Conservation (phyloP, 305 asterid species). For the Fraxinus sp. region DNA sequence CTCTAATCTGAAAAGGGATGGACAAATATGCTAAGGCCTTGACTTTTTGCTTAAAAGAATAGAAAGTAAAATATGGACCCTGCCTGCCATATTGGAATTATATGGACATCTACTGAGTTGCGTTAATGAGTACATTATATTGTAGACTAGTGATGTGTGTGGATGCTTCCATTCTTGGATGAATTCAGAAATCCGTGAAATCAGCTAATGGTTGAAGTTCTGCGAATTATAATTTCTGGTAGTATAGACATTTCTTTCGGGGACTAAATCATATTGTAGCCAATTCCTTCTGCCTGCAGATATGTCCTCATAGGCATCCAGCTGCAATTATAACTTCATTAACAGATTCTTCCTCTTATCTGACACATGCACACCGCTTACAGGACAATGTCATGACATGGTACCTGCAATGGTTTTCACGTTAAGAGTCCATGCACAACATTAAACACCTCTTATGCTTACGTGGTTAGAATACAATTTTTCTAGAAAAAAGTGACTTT, state of each 20-base stretch:
- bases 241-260: not conserved
- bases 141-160: not conserved
- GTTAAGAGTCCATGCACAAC: not conserved
- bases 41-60: not conserved
- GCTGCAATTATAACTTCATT: not conserved
- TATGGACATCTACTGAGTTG: not conserved
- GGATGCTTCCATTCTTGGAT: not conserved
- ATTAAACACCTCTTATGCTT: not conserved
- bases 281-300: not conserved
- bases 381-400: not conserved
- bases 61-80: not conserved
- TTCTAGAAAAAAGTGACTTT: not conserved
- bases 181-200: not conserved
- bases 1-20: constrained; percentile 3
- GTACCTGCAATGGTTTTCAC: not conserved
- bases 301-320: not conserved
- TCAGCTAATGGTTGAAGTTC: not conserved
- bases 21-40: not conserved
- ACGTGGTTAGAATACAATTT: not conserved
- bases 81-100: constrained; percentile 7
- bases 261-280: not conserved
- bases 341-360: not conserved
- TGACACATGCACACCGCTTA: not conserved
- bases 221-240: not conserved
- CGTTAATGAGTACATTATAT: not conserved